These are phyloP conservation scores for Trematosphaeria pertusa DNA, from an alignment of 2,329 filamentous ascomycete species.

Conservation along the genomic window DNA sequence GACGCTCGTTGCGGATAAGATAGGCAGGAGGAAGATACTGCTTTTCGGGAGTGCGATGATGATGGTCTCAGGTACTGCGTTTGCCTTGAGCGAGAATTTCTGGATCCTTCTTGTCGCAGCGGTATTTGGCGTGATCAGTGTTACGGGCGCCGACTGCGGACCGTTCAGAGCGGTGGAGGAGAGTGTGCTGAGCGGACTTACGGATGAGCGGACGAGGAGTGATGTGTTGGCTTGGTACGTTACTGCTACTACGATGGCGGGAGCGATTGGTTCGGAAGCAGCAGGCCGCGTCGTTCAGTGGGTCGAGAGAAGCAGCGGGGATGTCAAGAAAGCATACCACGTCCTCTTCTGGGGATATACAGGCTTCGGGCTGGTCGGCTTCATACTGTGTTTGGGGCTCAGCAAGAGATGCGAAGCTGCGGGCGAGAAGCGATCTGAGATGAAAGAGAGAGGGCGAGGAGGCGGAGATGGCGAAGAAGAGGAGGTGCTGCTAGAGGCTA, in stretches of 20 bases:
- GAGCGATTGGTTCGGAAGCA: slow-evolving; percentile 41
- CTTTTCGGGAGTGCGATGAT: slow-evolving; percentile 47
- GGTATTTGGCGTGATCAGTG: slow-evolving; percentile 48
- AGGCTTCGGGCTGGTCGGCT: slow-evolving; percentile 49
- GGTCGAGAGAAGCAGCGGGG: slow-evolving; percentile 47
- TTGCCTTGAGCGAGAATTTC: slow-evolving; percentile 46
- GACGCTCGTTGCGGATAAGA: slow-evolving; percentile 47
- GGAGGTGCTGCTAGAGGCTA: slow-evolving; percentile 41
- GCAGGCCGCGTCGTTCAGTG: slow-evolving; percentile 51
- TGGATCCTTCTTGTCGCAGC: slow-evolving; percentile 47
- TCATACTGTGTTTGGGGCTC: slow-evolving; percentile 46
- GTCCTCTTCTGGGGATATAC: slow-evolving; percentile 54
- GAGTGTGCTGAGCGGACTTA: slow-evolving; percentile 45
- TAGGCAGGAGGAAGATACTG: slow-evolving; percentile 45
- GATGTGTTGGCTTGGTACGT: slow-evolving; percentile 51
- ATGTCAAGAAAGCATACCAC: slow-evolving; percentile 47
- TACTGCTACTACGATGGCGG: slow-evolving; percentile 45
- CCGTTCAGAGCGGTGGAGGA: slow-evolving; percentile 47
- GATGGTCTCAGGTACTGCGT: slow-evolving; percentile 43
- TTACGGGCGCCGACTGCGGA: slow-evolving; percentile 44
- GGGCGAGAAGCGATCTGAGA: slow-evolving; percentile 35
- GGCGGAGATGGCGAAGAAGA: slow-evolving; percentile 36
- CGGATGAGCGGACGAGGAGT: slow-evolving; percentile 41
- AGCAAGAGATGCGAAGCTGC: slow-evolving; percentile 51
- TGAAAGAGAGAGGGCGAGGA: slow-evolving; percentile 28